Evolutionary conservation across 2,329 filamentous ascomycete species (phyloP), one percentile per base, ranked within the genome.

Genomic region (Arthrobotrys megalospora): DNA sequence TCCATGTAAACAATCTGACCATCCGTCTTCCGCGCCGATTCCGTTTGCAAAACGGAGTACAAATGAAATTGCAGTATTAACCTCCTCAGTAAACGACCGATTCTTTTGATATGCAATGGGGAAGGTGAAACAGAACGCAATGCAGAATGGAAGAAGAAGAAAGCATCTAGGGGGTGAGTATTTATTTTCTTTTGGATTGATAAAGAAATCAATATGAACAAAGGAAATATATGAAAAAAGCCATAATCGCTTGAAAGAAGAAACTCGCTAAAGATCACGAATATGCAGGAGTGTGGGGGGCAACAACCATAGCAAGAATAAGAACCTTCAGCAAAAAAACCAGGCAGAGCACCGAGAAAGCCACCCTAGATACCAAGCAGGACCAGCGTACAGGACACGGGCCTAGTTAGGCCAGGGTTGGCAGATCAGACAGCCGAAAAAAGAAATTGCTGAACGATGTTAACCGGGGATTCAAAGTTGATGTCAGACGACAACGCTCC

Each of bases 171-270:
- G 65, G 75, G 75, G 67, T 12, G 55, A 77, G 55, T 77, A 77
- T 77, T 71, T 77, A 71, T 77, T 77, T 77, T 76, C 72, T 76
- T 77, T 77, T 77, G 73, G 60, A 67, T 71, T 77, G 73, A 53
- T 71, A 34, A 63, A 60, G 34, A 21, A 67, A 41, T 66, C 52
- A 71, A 77, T 77, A 77, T 77, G 38, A 43, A 77, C 73, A 77
- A 77, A 77, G 73, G 73, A 77, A 77, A 77, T 77, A 16, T 70
- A 65, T 58, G 16, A 21, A 28, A 71, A 58, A 71, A 58, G 52
- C 52, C 73, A 77, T 62, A 71, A 71, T 67, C 73, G 73, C 73
- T 77, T 58, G 38, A 66, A 66, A 38, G 52, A 69, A 71, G 34
- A 58, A 77, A 77, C 73, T 77, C 73, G 73, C 73, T 77, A 77